Percentiles rank a stretch among this genome's conserved stretches.
Evolutionary conservation across 192 early-diverging fungal species (phyloP).

Genomic region (Podila minutissima): DNA sequence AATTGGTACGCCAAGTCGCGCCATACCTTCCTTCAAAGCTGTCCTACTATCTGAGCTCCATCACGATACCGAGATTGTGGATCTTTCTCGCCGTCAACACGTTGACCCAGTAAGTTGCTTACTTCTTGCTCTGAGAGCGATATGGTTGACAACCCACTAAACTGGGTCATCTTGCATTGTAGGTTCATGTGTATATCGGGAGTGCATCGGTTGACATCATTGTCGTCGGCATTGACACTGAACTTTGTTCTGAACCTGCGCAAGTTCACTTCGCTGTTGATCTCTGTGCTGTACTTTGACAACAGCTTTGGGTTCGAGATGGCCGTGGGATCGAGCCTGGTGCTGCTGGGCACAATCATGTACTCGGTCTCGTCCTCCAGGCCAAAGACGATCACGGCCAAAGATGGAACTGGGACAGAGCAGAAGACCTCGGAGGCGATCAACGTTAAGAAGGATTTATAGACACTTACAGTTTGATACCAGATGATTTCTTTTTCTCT

Average conservation of each 20-base stretch:
- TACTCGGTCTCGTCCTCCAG: slow-evolving; percentile 63
- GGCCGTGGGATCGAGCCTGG: slow-evolving; percentile 74
- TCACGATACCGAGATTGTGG: slow-evolving; percentile 74
- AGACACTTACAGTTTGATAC: too few species aligned
- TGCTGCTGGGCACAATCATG: slow-evolving; percentile 82
- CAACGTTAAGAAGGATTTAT: too few species aligned
- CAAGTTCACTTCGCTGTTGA: slow-evolving; percentile 83
- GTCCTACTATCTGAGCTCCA: slow-evolving; percentile 36
- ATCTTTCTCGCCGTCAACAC: slow-evolving; percentile 75
- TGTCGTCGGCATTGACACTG: slow-evolving; percentile 82
- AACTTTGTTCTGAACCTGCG: slow-evolving; percentile 89
- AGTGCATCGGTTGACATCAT: slow-evolving; percentile 81
- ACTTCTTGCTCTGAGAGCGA: too few species aligned
- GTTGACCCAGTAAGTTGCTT: slow-evolving; percentile 76
- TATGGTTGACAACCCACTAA: too few species aligned
- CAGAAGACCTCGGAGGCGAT: too few species aligned
- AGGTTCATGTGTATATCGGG: slow-evolving; percentile 89
- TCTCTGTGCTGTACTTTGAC: slow-evolving; percentile 83
- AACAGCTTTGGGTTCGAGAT: slow-evolving; percentile 77
- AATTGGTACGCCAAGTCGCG: slow-evolving; percentile 32
- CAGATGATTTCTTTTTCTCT: too few species aligned
- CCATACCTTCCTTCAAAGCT: slow-evolving; percentile 27
- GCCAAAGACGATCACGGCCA: background rate
- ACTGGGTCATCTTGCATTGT: background rate
- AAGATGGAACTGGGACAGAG: too few species aligned